These are phyloP conservation scores for Brassica balearica DNA, from an alignment of 441 rosid species.

Conservation along the genomic window DNA sequence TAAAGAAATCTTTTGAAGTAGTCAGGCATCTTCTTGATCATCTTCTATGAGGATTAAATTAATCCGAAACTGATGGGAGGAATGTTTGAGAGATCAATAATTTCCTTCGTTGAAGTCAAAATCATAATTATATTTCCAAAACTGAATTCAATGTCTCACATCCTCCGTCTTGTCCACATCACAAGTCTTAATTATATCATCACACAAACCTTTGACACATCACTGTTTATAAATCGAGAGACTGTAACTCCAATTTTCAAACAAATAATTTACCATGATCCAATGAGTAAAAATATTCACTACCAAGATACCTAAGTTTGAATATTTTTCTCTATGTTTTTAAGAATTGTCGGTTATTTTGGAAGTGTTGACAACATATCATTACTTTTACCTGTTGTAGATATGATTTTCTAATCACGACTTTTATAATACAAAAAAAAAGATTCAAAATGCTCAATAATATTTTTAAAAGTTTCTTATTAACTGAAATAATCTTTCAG, in stretches of 20 bases:
- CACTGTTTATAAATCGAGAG: not conserved
- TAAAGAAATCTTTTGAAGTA: no score
- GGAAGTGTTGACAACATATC: no score
- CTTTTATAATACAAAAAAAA: not conserved
- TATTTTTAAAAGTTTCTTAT: not conserved
- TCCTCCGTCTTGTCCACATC: constrained; percentile 36
- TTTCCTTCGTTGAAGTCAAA: constrained; percentile 23
- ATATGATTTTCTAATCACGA: no score
- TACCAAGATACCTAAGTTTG: not conserved
- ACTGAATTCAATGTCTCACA: constrained; percentile 31
- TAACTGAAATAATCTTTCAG: not conserved
- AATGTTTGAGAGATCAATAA: constrained; percentile 36
- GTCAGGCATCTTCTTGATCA: not conserved
- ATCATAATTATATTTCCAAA: constrained; percentile 39
- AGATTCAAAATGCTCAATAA: not conserved
- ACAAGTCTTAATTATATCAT: constrained; percentile 23
- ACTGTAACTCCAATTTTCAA: not conserved
- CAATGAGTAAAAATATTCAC: not conserved
- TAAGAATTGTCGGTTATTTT: not conserved
- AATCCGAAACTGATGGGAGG: constrained; percentile 38
- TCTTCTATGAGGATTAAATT: constrained; percentile 28
- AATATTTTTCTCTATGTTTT: not conserved
- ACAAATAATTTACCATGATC: not conserved
- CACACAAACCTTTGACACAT: constrained; percentile 16
- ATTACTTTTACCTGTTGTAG: not conserved